Evolutionary conservation across 306 rosid genomes (phyloP).

Genomic region (Potentilla sterilis): DNA sequence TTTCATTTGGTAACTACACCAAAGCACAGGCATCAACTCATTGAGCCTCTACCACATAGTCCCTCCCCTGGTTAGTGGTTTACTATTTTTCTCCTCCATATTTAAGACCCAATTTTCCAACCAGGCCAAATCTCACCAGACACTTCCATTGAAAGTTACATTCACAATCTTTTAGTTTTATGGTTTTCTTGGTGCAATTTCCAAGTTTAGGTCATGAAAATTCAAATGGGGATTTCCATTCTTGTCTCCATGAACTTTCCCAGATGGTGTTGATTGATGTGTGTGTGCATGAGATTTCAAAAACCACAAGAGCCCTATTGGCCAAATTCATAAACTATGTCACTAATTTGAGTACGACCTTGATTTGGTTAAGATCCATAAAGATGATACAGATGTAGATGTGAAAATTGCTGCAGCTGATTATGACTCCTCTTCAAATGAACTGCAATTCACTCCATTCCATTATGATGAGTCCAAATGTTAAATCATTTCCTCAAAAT

Average conservation of each 20-base stretch:
- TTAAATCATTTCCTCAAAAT: background rate
- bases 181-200: background rate
- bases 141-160: background rate
- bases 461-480: background rate
- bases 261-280: background rate
- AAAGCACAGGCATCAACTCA: background rate
- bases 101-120: background rate
- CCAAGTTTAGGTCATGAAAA: conserved; percentile 9
- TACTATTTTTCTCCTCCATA: background rate
- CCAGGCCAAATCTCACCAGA: background rate
- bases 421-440: background rate
- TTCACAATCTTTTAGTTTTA: background rate
- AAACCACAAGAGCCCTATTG: background rate
- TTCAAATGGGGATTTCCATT: background rate
- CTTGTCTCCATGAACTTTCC: background rate
- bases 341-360: background rate
- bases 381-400: background rate
- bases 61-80: conserved; percentile 6
- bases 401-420: background rate
- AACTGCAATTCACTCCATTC: background rate
- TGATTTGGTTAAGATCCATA: background rate
- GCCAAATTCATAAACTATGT: background rate
- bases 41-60: conserved; percentile 9
- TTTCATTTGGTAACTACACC: background rate
- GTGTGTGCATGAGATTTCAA: background rate